phyloP scores from a whole-genome alignment of 116 monocot genomes.

The Zostera marina region DNA sequence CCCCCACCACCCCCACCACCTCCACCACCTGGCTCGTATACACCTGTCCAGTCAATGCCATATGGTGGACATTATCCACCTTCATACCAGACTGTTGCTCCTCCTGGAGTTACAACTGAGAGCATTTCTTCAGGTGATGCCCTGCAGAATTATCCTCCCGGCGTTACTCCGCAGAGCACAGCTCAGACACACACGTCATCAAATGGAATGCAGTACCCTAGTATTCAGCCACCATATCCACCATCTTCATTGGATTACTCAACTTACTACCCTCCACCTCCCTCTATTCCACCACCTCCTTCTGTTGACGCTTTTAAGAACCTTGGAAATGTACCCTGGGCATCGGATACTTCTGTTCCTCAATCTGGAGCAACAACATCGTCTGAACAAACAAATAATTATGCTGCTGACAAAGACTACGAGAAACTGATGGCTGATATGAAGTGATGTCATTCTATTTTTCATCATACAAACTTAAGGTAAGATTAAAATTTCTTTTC shows the following conservation, averaged over 20 bases:
- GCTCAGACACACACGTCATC: conserved; percentile 7
- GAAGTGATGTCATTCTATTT: conserved; percentile 37
- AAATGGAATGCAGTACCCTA: conserved; percentile 14
- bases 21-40: conserved; percentile 71
- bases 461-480: background rate
- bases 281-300: conserved; percentile 26
- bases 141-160: conserved; percentile 36
- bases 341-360: conserved; percentile 18
- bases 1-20: conserved; percentile 47
- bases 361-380: conserved; percentile 19
- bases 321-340: conserved; percentile 49
- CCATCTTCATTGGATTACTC: conserved; percentile 39
- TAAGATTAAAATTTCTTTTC: background rate
- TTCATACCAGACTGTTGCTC: conserved; percentile 22
- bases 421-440: conserved; percentile 88
- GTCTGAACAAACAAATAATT: conserved; percentile 19
- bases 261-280: conserved; percentile 36
- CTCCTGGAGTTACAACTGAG: conserved; percentile 21
- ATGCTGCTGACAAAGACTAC: conserved; percentile 57
- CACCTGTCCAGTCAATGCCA: conserved; percentile 33
- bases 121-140: conserved; percentile 25
- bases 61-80: conserved; percentile 35
- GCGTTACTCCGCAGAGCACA: conserved; percentile 20
- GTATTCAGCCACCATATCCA: conserved; percentile 25
- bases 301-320: conserved; percentile 32